These are phyloP conservation scores for Tolypocladium endophyticum DNA, from an alignment of 2,329 filamentous ascomycete genomes.

Conservation along the genomic window DNA sequence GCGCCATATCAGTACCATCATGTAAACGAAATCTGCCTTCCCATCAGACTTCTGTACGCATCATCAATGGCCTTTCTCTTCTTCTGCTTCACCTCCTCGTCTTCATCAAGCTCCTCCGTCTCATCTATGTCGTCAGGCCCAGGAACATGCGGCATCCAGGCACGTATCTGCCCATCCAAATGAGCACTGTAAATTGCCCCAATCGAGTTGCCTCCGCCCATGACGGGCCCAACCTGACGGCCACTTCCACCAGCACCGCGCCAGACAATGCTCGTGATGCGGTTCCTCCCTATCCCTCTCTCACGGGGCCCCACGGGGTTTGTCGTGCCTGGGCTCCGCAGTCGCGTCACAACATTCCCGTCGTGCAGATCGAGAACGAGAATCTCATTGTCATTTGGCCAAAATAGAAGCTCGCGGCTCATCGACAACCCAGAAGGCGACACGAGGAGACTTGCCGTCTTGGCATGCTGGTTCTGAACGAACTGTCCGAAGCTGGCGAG, in stretches of 20 bases:
- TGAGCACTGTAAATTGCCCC: conserved; percentile 69
- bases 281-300: conserved; percentile 50
- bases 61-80: conserved; percentile 74
- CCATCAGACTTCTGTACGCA: conserved; percentile 68
- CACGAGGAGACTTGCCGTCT: conserved; percentile 50
- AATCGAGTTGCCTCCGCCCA: conserved; percentile 41
- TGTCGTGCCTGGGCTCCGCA: conserved; percentile 53
- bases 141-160: conserved; percentile 57
- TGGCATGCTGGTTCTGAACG: conserved; percentile 61
- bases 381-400: conserved; percentile 73
- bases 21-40: conserved; percentile 56
- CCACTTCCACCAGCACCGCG: conserved; percentile 49
- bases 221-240: conserved; percentile 46
- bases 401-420: conserved; percentile 60
- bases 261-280: conserved; percentile 71
- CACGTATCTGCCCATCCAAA: conserved; percentile 70
- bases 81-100: conserved; percentile 37
- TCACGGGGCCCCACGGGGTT: conserved; percentile 26
- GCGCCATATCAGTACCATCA: conserved; percentile 6
- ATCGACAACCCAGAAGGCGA: conserved; percentile 49
- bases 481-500: conserved; percentile 79
- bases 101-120: conserved; percentile 27
- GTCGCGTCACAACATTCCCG: conserved; percentile 59
- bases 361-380: conserved; percentile 71
- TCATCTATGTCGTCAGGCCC: conserved; percentile 40